Evolutionary conservation across 148 eudicot species (phyloP).

Genomic region (Rhododendron ferrugineum): DNA sequence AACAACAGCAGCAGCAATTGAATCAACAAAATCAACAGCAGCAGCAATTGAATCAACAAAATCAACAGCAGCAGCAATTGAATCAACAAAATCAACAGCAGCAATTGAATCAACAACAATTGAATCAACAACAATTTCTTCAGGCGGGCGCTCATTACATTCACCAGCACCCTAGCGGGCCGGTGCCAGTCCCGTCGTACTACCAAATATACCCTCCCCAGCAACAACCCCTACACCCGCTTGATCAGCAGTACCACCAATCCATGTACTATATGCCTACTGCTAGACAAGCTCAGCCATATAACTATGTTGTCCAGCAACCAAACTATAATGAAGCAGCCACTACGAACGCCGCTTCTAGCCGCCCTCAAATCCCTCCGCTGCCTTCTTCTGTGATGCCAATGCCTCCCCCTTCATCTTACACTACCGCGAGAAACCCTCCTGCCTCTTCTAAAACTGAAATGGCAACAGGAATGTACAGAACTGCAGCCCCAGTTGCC

Average conservation of each 20-base stretch:
- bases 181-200: slow-evolving; percentile 46
- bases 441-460: slow-evolving; percentile 51
- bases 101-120: slow-evolving; percentile 21
- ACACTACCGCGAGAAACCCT: slow-evolving; percentile 30
- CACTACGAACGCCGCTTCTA: slow-evolving; percentile 19
- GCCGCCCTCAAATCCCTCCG: slow-evolving; percentile 45
- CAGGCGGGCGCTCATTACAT: slow-evolving; percentile 64
- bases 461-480: slow-evolving; percentile 41
- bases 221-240: slow-evolving; percentile 35
- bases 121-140: slow-evolving; percentile 34
- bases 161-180: slow-evolving; percentile 45
- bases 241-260: slow-evolving; percentile 43
- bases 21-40: slow-evolving; percentile 24
- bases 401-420: slow-evolving; percentile 27
- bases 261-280: slow-evolving; percentile 45
- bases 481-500: slow-evolving; percentile 35
- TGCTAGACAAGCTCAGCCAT: slow-evolving; percentile 64
- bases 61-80: slow-evolving; percentile 27
- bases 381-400: slow-evolving; percentile 14
- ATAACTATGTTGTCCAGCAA: slow-evolving; percentile 53
- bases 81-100: slow-evolving; percentile 11
- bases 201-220: slow-evolving; percentile 71
- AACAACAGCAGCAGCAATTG: slow-evolving; percentile 30
- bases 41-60: slow-evolving; percentile 22
- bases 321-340: slow-evolving; percentile 36